These are phyloP conservation scores for Gynandropsis gynandra DNA, from an alignment of 345 rosid species.

Conservation along the genomic window DNA sequence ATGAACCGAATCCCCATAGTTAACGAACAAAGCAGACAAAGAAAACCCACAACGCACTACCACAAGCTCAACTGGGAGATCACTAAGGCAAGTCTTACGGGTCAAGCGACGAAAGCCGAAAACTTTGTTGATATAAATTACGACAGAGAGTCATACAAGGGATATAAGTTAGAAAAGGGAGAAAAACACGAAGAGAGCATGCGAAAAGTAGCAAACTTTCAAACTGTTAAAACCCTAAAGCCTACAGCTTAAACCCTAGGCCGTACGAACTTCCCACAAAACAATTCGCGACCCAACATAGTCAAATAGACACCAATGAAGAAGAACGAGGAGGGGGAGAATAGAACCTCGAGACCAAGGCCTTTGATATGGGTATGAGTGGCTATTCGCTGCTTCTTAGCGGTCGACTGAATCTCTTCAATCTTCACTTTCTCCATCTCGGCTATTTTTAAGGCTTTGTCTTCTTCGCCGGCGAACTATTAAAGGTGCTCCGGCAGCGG, in stretches of 20 bases:
- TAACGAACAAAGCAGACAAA: too few species aligned
- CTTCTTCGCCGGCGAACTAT: not conserved
- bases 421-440: constrained; percentile 65
- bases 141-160: too few species aligned
- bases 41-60: too few species aligned
- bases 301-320: not conserved
- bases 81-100: too few species aligned
- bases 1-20: too few species aligned
- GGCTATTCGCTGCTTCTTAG: constrained; percentile 92
- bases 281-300: not conserved
- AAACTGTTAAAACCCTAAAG: not conserved
- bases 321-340: constrained; percentile 1
- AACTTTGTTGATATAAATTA: too few species aligned
- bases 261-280: constrained; percentile 11
- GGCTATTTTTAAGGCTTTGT: not conserved
- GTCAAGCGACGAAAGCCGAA: too few species aligned
- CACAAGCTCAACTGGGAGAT: too few species aligned
- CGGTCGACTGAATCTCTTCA: constrained; percentile 94
- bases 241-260: constrained; percentile 17
- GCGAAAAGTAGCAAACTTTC: not conserved
- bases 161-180: too few species aligned
- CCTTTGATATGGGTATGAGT: constrained; percentile 98
- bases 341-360: constrained; percentile 84
- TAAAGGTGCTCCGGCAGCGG: too few species aligned
- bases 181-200: not conserved